Base-by-base conservation (phyloP, 805 yeast species). In the Starmerella scarabaei region DNA sequence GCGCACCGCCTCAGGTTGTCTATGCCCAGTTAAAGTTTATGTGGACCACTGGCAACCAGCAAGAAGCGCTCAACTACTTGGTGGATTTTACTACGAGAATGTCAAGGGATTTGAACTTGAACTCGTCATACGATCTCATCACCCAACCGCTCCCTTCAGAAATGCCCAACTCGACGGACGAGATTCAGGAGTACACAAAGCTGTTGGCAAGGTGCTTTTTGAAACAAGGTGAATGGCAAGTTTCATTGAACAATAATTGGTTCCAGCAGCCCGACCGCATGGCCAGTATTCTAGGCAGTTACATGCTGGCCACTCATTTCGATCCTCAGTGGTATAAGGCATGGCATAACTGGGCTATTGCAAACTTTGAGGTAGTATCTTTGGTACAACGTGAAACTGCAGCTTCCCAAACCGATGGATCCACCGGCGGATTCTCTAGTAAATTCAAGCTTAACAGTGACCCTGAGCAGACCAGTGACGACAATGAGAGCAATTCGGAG, bases 261-360 rank as follows among this genome's bases (percentile, higher is more conserved):
- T 71, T 82, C 44, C 69, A 75, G 8, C 80, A 77, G 45, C 59
- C 65, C 5, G 61, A 53, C n/a, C 66, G 69, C 28, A 76, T 86
- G 1, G 86, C 84, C 33, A 80, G 86, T 1, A 84, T 91, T 48
- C 63, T 91, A 43, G 94, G 96, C 11, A 85, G 96, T 0, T 91
- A 83, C 57, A 64, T 91, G 40, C 66, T 91, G 48, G 97, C 98
- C 0, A 88, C 98, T 0, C 95, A 86, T 57, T 88, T 91, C 59
- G 96, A 91, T 57, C 68, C 73, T 27, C 71, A 73, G 19, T 91
- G 98, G 95, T 91, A 91, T 55, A 91, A 93, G 56, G 98, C 97
- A 15, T 93, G 98, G 98, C 99, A 91, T 58, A 88, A 85, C 55
- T 91, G 99, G 99, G 98, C 98, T 0, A 66, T 93, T 55, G 96